Conservation (phyloP, 192 early-diverging fungal species). For the Lobosporangium transversale region DNA sequence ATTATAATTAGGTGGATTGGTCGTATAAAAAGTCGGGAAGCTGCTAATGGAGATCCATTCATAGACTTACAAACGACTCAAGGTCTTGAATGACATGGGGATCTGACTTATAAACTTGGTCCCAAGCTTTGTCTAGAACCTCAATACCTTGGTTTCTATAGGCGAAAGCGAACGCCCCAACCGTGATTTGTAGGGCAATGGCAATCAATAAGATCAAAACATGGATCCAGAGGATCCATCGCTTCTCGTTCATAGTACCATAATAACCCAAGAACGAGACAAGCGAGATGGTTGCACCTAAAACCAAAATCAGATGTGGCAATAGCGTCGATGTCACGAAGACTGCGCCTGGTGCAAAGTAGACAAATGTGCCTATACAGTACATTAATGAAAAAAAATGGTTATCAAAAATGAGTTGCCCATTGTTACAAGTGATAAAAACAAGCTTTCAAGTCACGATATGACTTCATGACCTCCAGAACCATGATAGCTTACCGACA, state of each 20-base stretch:
- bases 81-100: constrained; percentile 47
- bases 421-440: too few species aligned
- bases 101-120: constrained; percentile 39
- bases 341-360: constrained; percentile 41
- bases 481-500: constrained; percentile 34
- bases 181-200: constrained; percentile 48
- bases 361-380: constrained; percentile 40
- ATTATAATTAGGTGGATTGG: too few species aligned
- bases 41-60: too few species aligned
- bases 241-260: constrained; percentile 50
- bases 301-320: constrained; percentile 34
- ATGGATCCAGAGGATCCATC: constrained; percentile 47
- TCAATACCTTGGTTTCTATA: constrained; percentile 45
- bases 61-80: constrained; percentile 43
- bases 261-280: constrained; percentile 51
- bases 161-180: constrained; percentile 43
- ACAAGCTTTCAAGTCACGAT: too few species aligned
- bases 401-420: too few species aligned
- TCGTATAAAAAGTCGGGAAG: too few species aligned
- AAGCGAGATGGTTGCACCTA: constrained; percentile 43
- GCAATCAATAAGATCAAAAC: constrained; percentile 33
- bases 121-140: constrained; percentile 48
- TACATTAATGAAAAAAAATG: not conserved
- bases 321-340: constrained; percentile 45
- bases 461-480: too few species aligned